Conservation (phyloP, 164 flowering plant species). For the Chimonanthus salicifolius region DNA sequence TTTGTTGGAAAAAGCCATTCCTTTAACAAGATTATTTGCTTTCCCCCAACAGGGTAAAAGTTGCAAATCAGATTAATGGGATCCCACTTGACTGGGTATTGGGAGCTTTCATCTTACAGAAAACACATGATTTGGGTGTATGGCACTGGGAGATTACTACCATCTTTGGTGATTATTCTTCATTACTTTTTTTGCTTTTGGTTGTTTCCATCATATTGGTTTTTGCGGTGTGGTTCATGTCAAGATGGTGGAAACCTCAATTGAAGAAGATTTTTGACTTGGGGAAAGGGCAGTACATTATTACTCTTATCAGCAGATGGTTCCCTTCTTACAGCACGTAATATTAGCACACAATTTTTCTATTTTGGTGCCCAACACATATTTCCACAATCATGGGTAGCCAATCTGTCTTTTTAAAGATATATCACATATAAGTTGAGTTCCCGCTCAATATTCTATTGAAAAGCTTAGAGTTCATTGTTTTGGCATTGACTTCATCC, state of each 20-base stretch:
- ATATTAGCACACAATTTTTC: background rate
- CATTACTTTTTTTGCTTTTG: conserved; percentile 35
- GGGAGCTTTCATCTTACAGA: conserved; percentile 87
- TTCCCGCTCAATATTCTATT: too few species aligned
- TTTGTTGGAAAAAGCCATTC: background rate
- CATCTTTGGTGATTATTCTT: conserved; percentile 33
- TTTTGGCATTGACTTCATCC: too few species aligned
- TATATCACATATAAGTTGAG: too few species aligned
- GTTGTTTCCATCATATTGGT: conserved; percentile 33
- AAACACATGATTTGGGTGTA: conserved; percentile 19
- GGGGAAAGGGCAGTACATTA: conserved; percentile 86
- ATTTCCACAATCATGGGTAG: background rate
- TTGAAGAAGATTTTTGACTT: conserved; percentile 87
- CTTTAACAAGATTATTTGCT: background rate
- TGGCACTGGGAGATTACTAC: conserved; percentile 31
- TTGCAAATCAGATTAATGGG: conserved; percentile 59
- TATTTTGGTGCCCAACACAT: background rate
- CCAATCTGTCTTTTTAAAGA: background rate
- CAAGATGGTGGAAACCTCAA: conserved; percentile 73
- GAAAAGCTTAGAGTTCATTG: too few species aligned
- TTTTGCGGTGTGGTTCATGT: conserved; percentile 47
- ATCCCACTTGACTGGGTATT: conserved; percentile 94
- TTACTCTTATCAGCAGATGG: conserved; percentile 48
- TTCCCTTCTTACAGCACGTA: background rate
- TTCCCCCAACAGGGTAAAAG: conserved; percentile 46